Base-by-base conservation (phyloP, 139 green algal genomes). In the Volvox africanus region DNA sequence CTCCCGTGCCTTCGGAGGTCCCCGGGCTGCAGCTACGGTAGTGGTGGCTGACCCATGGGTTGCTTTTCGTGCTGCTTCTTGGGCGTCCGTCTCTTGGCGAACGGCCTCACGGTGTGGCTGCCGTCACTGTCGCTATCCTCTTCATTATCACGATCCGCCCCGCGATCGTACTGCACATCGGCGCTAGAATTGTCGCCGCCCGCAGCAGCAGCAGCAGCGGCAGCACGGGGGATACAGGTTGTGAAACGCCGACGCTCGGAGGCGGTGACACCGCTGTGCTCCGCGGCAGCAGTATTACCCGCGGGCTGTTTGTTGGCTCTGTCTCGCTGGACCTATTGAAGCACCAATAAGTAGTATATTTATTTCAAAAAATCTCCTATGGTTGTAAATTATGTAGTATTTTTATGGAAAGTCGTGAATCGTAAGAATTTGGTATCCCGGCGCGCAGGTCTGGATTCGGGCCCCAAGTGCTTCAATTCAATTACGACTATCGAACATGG, bases 61-160 rank as follows among this genome's bases (percentile, higher is more conserved):
- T 37, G 85, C 37, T 81, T n/a, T 55, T 81, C 32, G 6, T 61
- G 69, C 71, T 24, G 26, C 85, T 89, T 32, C 69, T 55, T 88
- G 67, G 36, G 82, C 62, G 36, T 17, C 32, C 32, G 35, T 65
- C 81, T 82, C 69, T 55, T 89, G 36, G 37, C 85, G 26, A 86
- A 91, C 9, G 61, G 71, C 13, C 76, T 55, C 21, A 68, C 87
- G 16, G 50, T 71, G 75, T 82, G 86, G 26, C 61, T 75, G 76
- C 67, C 87, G 30, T 91, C 87, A 61, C 77, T 79, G 61, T 44
- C 87, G 87, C 76, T 86, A 35, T 62, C 76, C 21, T 81, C 69
- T 35, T 44, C 44, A 32, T 30, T 55, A 32, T 32, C 61, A 61
- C 87, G 67, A 75, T 77, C 37, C 20, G 26, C 71, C 33, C 73